These are phyloP conservation scores for Cercospora sp. DNA, from an alignment of 2,329 filamentous ascomycete species.

Conservation along the genomic window DNA sequence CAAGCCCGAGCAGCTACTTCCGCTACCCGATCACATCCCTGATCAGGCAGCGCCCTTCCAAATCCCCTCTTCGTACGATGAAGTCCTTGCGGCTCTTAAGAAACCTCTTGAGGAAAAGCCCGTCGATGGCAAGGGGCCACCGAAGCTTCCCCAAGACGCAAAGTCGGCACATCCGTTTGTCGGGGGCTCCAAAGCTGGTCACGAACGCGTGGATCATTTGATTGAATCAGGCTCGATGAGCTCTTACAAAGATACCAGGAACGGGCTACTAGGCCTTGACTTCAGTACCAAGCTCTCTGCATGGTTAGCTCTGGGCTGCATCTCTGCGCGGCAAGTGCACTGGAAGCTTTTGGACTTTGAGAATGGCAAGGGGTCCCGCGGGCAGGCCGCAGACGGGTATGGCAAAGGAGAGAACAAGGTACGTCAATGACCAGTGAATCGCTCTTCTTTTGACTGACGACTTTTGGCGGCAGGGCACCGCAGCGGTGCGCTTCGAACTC, in stretches of 20 bases:
- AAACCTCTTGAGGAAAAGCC: conserved; percentile 56
- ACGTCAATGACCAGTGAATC: not conserved
- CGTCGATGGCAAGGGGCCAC: conserved; percentile 48
- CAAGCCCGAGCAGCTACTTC: conserved; percentile 58
- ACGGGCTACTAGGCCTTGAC: conserved; percentile 68
- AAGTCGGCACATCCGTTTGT: conserved; percentile 65
- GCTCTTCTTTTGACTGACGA: too few relatives aligned
- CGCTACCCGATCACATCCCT: conserved; percentile 59
- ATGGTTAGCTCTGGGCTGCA: conserved; percentile 69
- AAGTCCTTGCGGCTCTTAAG: conserved; percentile 57
- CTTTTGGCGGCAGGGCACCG: conserved; percentile 54
- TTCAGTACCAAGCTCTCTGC: conserved; percentile 76
- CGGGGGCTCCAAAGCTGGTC: conserved; percentile 66
- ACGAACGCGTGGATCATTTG: conserved; percentile 61
- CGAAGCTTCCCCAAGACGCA: conserved; percentile 55
- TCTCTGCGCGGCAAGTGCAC: conserved; percentile 73
- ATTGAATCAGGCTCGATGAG: conserved; percentile 62
- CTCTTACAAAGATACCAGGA: conserved; percentile 69
- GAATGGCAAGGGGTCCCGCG: conserved; percentile 54
- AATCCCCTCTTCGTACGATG: conserved; percentile 59
- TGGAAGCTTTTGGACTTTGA: conserved; percentile 68
- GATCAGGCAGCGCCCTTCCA: conserved; percentile 63
- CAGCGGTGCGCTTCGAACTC: conserved; percentile 69
- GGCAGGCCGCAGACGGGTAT: conserved; percentile 56
- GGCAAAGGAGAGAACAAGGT: conserved; percentile 67